Evolutionary conservation across 1,284 basidiomycete species (phyloP), one percentile per base, ranked within the genome.

Genomic region (Schizophyllum commune): DNA sequence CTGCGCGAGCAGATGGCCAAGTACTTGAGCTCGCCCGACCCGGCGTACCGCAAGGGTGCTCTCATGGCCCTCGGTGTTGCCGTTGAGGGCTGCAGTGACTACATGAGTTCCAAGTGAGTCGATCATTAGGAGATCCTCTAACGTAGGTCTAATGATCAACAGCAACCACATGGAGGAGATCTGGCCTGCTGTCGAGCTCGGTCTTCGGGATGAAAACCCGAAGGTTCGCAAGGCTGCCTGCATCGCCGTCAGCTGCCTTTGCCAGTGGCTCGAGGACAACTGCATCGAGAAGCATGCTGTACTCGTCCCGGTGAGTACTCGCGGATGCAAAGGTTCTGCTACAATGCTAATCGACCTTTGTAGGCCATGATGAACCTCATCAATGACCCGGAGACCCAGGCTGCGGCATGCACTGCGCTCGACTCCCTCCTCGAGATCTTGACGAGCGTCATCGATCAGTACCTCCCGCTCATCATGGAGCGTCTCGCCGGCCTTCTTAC

Each of bases 31-130:
- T 94, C 91, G 5, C 74, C 84, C n/a, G 88, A 96, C 66, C 82
- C 91, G 1, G 79, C 85, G 60, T 75, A 83, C 67, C 91, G 97
- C 64, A 96, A 97, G 66, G 93, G 94, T 57, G 97, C 96, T 6
- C 90, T 99, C 79, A 94, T 98, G 72, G 91, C 96, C 4, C 89
- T 99, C 62, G 97, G 96, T 68, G 94, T 99, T 57, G 86, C 89
- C 57, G 95, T 99, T 62, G 97, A 99, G 74, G 97, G 97, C 22
- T 98, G 96, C 80, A 95, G 92, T 75, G 95, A 99, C 78, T 99
- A 83, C 78, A 98, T 99, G 83, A 93, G 94, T 34, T 95, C 96
- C 5, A 39, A 39, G 34, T 39, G 13, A 6, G 34, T 39, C 34
- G 7, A 39, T 6, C 34, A 7, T 39, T 39, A n/a, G n/a, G n/a